Evolutionary conservation across 2,329 filamentous ascomycete genomes (phyloP), one percentile per base, ranked within the genome.

Genomic region (Alternaria brassicae): DNA sequence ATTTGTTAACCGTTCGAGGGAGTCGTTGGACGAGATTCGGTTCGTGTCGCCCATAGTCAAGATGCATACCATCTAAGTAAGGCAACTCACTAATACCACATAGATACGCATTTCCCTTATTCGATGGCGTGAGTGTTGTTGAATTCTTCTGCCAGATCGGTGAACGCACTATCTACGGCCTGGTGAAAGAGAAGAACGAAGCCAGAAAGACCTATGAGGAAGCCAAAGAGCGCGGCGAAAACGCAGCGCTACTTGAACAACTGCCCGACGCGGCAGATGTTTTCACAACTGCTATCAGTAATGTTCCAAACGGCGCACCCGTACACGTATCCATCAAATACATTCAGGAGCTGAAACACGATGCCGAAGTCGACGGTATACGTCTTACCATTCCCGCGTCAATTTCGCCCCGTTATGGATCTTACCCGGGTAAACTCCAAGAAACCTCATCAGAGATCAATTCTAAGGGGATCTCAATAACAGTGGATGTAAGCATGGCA

Each of bases 41-140:
- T 52, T 39, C 12, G 25, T 19, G 23, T 40, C 37, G 5, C 37
- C 17, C 2, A 40, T 1, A 40, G 17, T 9, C 10, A 19, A 40
- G 6, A 13, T 40, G 19, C 9, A 21, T 9, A 10, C n/a, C 9
- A 9, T 10, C 3, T 21, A 4, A 21, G 19, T 6, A 10, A 32
- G 13, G 9, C 4, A 17, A n/a, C 25, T 28, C n/a, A 27, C 36
- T 25, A 21, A 21, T 9, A 4, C 7, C 19, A 17, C 3, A 12
- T 17, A 57, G 54, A 19, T 58, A 58, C n/a, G 56, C 51, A 4
- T 58, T 58, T 9, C 56, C 56, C 3, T 19, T 55, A 19, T 58
- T 55, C 10, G 56, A 58, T 3, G 56, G 56, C 17, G 37, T 58
- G 13, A 58, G 56, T 17, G 50, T 58, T 25, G 56, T 58, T 10